Percentiles rank a stretch among this genome's conserved stretches.
Conservation (phyloP, 768 basidiomycete genomes). For the Pseudohyphozyma bogoriensis region DNA sequence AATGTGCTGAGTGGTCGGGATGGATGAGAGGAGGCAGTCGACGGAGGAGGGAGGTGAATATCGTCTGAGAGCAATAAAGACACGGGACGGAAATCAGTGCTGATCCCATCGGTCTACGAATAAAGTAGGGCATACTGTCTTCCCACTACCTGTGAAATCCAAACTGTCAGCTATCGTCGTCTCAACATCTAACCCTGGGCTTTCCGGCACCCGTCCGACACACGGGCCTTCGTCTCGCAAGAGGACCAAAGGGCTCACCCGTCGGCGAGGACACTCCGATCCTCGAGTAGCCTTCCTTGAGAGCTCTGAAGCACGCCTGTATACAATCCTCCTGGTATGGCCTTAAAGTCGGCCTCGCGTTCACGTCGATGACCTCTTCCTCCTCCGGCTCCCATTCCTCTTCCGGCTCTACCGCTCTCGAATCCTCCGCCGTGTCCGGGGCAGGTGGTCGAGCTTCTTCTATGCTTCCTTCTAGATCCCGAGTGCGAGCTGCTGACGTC, state of each 20-base stretch:
- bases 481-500: too few relatives aligned
- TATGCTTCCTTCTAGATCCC: too few relatives aligned
- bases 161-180: neutral
- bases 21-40: slow-evolving; percentile 44
- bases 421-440: too few relatives aligned
- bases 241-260: neutral
- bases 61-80: slow-evolving; percentile 45
- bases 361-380: too few relatives aligned
- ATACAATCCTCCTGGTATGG: slow-evolving; percentile 82
- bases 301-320: slow-evolving; percentile 60
- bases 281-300: slow-evolving; percentile 56
- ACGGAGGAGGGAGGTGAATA: slow-evolving; percentile 74
- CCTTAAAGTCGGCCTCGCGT: slow-evolving; percentile 34
- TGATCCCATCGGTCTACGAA: neutral
- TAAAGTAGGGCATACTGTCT: neutral
- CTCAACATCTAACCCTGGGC: neutral
- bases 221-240: neutral
- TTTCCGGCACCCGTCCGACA: too few relatives aligned
- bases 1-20: neutral
- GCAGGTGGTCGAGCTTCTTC: too few relatives aligned
- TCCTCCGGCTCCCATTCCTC: neutral
- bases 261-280: slow-evolving; percentile 70
- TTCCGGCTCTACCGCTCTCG: neutral
- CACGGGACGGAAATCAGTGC: neutral
- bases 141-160: neutral